Evolutionary conservation across 1,284 basidiomycete genomes (phyloP), one percentile per base, ranked within the genome.

Genomic region (Trichosporon coremiiforme): DNA sequence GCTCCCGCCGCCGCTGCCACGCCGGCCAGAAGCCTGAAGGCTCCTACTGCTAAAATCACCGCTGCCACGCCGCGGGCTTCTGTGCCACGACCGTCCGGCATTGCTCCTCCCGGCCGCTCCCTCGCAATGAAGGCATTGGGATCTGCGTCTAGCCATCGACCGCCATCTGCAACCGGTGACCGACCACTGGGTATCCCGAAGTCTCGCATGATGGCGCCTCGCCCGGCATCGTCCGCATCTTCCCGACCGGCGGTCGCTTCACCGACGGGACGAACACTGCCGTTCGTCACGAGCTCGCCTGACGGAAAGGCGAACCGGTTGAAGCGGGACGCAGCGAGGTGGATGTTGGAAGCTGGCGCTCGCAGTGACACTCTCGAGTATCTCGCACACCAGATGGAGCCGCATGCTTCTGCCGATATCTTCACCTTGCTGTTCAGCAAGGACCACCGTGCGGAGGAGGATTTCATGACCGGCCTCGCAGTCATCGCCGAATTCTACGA

Each of bases 381-480:
- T 13, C 86, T 99, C 47, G 91, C 94, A 73, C 88, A 88, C 74
- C 97, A 99, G 82, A 97, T 98, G 92, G 94, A 97, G 75, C 87
- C 90, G 1, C 88, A 92, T 77, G 86, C 89, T 13, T 91, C 91
- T 12, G 89, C 90, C 70, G 91, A 94, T 6, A 84, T 98, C 3
- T 82, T 91, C n/a, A 84, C 87, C 5, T 88, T 89, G 45, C 86
- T 99, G 60, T 99, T 99, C 85, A 97, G 95, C 79, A 93, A 92
- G 74, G 96, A 98, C 79, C 96, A 99, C 82, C 93, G 92, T 75
- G 93, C 95, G 1, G 91, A 99, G 75, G 95, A 95, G 77, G 97
- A 99, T 80, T 91, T 92, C 77, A 88, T 98, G 70, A 86, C 87
- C 29, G 97, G 91, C 0, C 84, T 99, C 66, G 86, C 87, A 1